A percentile compares a stretch with the other conserved stretches of the same genome.
phyloP scores from a whole-genome alignment of 257 asterid genomes.

The Nicotiana undulata region DNA sequence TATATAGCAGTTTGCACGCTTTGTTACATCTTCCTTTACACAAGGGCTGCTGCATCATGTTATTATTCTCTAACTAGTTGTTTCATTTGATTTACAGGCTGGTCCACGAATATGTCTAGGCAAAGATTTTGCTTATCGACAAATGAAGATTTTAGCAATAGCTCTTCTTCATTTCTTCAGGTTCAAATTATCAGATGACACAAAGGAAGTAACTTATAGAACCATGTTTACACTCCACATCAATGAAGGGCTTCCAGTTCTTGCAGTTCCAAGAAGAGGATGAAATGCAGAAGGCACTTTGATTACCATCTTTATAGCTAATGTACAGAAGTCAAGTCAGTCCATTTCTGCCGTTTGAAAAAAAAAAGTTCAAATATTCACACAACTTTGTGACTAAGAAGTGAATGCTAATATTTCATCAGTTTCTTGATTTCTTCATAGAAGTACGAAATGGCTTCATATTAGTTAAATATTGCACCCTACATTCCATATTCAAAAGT shows the following conservation, averaged over 20 bases:
- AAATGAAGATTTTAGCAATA: constrained; percentile 59
- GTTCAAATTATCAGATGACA: constrained; percentile 38
- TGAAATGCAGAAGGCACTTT: constrained; percentile 2
- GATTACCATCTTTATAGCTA: not conserved
- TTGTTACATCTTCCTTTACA: not conserved
- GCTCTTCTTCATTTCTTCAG: constrained; percentile 45
- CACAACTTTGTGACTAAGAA: not conserved
- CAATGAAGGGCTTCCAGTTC: constrained; percentile 42
- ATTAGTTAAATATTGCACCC: not conserved
- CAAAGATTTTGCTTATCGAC: constrained; percentile 59
- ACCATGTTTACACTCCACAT: constrained; percentile 69
- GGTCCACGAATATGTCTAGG: constrained; percentile 69
- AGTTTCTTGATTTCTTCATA: not conserved
- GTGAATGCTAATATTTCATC: not conserved
- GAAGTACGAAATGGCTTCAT: not conserved
- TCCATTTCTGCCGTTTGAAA: not conserved
- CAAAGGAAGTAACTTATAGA: constrained; percentile 43
- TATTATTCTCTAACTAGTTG: not conserved
- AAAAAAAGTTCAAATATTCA: not conserved
- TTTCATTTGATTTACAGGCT: constrained; percentile 28
- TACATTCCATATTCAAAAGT: not conserved
- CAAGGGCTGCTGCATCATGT: not conserved
- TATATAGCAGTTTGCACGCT: too few relatives aligned
- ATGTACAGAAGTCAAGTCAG: not conserved
- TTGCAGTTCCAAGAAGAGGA: constrained; percentile 34